Evolutionary conservation across 352 stramenopile genomes (phyloP).

Genomic region (Phytophthora rubi): DNA sequence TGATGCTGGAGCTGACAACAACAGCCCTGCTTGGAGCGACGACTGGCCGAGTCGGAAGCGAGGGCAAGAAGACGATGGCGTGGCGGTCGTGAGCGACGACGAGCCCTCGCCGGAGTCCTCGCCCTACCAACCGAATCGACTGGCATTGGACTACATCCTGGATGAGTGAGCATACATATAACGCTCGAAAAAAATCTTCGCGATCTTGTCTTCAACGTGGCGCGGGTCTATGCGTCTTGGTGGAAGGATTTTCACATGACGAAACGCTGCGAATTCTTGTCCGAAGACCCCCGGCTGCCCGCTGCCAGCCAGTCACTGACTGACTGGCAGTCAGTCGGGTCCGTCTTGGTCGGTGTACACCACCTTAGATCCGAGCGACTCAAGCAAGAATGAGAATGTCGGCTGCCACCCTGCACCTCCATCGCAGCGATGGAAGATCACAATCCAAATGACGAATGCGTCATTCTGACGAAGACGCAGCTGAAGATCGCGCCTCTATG

Average conservation of each 20-base stretch:
- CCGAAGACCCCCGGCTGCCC: too few species aligned
- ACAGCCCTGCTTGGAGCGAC: neutral
- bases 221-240: neutral
- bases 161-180: neutral
- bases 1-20: neutral
- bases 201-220: neutral
- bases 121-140: neutral
- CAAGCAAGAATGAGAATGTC: too few species aligned
- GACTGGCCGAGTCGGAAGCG: neutral
- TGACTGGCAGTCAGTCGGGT: too few species aligned
- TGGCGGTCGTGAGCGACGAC: constrained; percentile 17
- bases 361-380: too few species aligned
- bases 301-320: too few species aligned
- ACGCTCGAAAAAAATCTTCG: neutral
- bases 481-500: neutral
- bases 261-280: too few species aligned
- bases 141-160: constrained; percentile 17
- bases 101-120: constrained; percentile 5
- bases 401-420: too few species aligned
- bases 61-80: neutral
- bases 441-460: neutral
- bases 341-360: too few species aligned
- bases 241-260: too few species aligned
- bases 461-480: neutral
- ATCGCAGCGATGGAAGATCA: neutral